Evolutionary conservation across 768 basidiomycete genomes (phyloP).

Genomic region (Trametes cubensis): DNA sequence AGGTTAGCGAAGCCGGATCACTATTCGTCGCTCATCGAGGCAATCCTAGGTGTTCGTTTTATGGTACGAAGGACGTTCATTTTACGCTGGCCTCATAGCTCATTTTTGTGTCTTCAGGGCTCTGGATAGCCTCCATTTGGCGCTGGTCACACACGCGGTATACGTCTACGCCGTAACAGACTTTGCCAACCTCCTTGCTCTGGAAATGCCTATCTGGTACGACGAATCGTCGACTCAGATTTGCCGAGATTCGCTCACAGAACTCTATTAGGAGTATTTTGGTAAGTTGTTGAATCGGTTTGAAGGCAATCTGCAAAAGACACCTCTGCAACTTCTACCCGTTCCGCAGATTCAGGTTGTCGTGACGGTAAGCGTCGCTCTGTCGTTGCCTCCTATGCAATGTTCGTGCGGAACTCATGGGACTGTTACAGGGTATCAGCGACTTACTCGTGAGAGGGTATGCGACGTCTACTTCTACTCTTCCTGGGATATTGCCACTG

Average conservation of each 20-base stretch:
- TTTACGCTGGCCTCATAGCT: too few relatives aligned
- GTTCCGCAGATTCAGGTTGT: slow-evolving; percentile 11
- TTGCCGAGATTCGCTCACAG: too few relatives aligned
- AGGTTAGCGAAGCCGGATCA: not conserved
- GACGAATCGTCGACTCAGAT: not conserved
- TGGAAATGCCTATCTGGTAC: slow-evolving; percentile 27
- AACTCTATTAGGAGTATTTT: slow-evolving; percentile 26
- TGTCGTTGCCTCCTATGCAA: not conserved
- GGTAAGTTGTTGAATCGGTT: slow-evolving; percentile 21
- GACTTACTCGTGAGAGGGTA: slow-evolving; percentile 31
- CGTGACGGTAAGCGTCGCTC: slow-evolving; percentile 16
- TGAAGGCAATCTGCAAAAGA: too few relatives aligned
- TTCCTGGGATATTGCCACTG: not conserved
- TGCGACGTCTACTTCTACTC: not conserved
- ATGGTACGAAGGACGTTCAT: too few relatives aligned
- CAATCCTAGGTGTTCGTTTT: slow-evolving; percentile 21
- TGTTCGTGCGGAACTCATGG: not conserved
- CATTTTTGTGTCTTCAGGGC: too few relatives aligned
- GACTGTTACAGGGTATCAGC: slow-evolving; percentile 26
- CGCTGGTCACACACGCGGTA: slow-evolving; percentile 21
- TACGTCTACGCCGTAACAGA: slow-evolving; percentile 32
- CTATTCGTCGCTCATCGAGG: not conserved
- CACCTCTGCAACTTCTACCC: not conserved
- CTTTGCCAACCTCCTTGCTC: slow-evolving; percentile 25
- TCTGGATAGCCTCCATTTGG: slow-evolving; percentile 26